phyloP scores from a whole-genome alignment of 164 flowering plant species.

The Liriodendron chinense region DNA sequence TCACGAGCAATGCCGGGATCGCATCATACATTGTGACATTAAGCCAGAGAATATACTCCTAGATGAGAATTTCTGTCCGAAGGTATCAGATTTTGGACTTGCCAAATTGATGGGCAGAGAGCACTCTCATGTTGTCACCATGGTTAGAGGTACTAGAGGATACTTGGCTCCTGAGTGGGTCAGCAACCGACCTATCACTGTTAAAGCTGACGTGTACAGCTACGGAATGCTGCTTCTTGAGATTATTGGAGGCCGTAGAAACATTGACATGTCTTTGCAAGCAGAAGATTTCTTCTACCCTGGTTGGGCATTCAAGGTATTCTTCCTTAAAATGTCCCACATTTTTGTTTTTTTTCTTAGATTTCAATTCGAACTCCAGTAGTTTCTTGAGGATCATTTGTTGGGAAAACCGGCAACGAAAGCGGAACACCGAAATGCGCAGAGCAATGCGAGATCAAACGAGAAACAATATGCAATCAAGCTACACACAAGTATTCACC shows the following conservation, averaged over 20 bases:
- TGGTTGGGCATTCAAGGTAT: slow-evolving; percentile 90
- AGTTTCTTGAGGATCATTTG: too few relatives aligned
- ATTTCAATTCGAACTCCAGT: too few relatives aligned
- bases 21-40: slow-evolving; percentile 93
- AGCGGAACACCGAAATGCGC: too few relatives aligned
- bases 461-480: too few relatives aligned
- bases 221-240: slow-evolving; percentile 95
- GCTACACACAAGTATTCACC: too few relatives aligned
- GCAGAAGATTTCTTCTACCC: slow-evolving; percentile 82
- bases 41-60: slow-evolving; percentile 92
- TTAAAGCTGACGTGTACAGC: slow-evolving; percentile 92
- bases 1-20: slow-evolving; percentile 84
- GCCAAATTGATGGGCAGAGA: slow-evolving; percentile 95
- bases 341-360: background rate
- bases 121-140: slow-evolving; percentile 86
- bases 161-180: slow-evolving; percentile 97
- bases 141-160: slow-evolving; percentile 93
- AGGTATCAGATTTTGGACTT: slow-evolving; percentile 91
- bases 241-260: slow-evolving; percentile 89
- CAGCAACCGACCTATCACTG: slow-evolving; percentile 87
- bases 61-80: slow-evolving; percentile 82
- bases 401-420: too few relatives aligned
- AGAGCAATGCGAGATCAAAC: too few relatives aligned
- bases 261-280: slow-evolving; percentile 78
- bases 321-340: background rate